These are phyloP conservation scores for Geranomyces michiganensis DNA, from an alignment of 192 early-diverging fungal genomes.

Conservation along the genomic window DNA sequence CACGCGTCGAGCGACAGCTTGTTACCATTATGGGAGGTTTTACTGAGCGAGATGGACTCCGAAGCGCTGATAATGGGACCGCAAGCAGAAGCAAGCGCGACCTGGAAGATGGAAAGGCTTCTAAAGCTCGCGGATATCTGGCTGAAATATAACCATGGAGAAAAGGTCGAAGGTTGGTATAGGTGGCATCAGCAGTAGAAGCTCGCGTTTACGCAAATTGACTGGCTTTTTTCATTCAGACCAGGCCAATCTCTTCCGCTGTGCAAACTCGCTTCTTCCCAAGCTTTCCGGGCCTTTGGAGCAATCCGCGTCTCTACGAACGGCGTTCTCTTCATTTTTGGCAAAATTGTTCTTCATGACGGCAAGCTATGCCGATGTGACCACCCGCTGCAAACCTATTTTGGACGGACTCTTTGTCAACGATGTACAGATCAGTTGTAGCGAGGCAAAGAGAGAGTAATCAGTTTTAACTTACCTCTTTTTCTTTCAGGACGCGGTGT, in stretches of 20 bases:
- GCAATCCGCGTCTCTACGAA: neutral
- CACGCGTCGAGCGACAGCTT: constrained; percentile 37
- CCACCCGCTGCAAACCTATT: constrained; percentile 51
- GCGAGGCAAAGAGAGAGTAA: neutral
- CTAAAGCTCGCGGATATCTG: constrained; percentile 13
- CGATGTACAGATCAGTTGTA: neutral
- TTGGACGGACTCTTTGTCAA: constrained; percentile 53
- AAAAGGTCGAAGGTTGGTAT: constrained; percentile 25
- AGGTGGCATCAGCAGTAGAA: neutral
- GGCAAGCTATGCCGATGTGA: constrained; percentile 42
- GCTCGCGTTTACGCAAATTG: no score
- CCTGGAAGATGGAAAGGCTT: constrained; percentile 9
- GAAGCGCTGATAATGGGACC: neutral
- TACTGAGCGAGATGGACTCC: constrained; percentile 16
- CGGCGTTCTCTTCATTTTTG: constrained; percentile 28
- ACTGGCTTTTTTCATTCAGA: neutral
- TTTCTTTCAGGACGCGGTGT: constrained; percentile 48
- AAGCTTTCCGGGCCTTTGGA: neutral
- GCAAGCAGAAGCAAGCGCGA: neutral
- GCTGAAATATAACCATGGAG: constrained; percentile 32
- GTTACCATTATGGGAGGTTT: constrained; percentile 40
- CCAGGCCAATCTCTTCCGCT: neutral
- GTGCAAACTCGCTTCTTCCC: neutral
- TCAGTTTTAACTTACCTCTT: neutral
- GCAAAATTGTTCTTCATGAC: constrained; percentile 33